Conservation (phyloP, 2,329 filamentous ascomycete genomes). For the Septoria linicola region DNA sequence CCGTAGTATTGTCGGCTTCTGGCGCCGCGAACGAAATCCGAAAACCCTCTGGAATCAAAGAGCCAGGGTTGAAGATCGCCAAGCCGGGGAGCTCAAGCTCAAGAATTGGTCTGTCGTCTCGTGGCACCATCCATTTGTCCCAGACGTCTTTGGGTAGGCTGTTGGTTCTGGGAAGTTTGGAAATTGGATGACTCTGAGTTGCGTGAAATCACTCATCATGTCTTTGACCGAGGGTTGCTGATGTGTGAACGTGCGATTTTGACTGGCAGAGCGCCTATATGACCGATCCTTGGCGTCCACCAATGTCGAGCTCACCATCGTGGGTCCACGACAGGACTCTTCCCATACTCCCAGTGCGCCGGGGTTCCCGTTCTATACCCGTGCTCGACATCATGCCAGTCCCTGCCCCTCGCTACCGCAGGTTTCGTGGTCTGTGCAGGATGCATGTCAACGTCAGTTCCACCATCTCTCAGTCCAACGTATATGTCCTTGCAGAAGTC, state of each 20-base stretch:
- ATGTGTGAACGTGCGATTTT: no score
- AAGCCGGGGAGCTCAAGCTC: background rate
- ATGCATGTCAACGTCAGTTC: background rate
- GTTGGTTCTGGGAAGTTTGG: background rate
- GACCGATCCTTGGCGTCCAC: background rate
- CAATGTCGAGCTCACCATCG: constrained; percentile 1
- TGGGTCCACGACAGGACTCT: constrained; percentile 2
- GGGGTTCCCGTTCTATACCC: background rate
- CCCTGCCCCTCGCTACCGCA: background rate
- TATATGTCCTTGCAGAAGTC: constrained; percentile 6
- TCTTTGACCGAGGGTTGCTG: no score
- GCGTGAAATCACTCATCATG: no score
- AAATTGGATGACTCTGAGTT: background rate
- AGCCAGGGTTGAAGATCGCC: background rate
- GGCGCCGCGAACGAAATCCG: background rate
- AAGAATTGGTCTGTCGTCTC: background rate
- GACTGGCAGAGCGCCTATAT: no score
- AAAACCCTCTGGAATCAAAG: background rate
- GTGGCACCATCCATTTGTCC: background rate
- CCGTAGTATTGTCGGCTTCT: background rate
- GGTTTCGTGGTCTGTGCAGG: background rate
- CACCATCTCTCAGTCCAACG: background rate
- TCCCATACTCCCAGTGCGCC: background rate
- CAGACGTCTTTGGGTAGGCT: background rate
- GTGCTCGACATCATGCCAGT: background rate